Conservation (phyloP, 495 filamentous ascomycete genomes). For the Penicillium angulare region DNA sequence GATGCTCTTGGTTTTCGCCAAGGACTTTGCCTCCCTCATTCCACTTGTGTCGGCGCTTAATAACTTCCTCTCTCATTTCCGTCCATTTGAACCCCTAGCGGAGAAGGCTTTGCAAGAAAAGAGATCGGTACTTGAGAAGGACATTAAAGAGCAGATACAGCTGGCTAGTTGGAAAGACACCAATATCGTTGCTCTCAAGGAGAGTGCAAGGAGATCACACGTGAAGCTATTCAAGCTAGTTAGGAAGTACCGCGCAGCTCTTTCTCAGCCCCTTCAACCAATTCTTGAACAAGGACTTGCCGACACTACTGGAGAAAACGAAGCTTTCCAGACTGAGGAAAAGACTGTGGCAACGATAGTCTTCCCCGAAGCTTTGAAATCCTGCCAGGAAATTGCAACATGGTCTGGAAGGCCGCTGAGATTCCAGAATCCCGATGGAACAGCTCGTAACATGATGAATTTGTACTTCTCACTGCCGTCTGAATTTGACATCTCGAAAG, state of each 20-base stretch:
- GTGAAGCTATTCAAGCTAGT: conserved; percentile 89
- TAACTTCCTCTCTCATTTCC: conserved; percentile 75
- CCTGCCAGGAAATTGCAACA: conserved; percentile 49
- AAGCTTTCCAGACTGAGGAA: conserved; percentile 13
- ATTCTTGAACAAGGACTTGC: conserved; percentile 67
- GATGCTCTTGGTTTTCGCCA: conserved; percentile 45
- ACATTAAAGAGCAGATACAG: conserved; percentile 82
- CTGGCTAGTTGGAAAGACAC: conserved; percentile 96
- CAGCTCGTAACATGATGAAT: conserved; percentile 61
- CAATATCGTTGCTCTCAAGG: conserved; percentile 81
- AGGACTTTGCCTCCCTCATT: conserved; percentile 53
- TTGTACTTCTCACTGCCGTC: conserved; percentile 51
- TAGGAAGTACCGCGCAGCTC: conserved; percentile 74
- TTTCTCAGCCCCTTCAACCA: conserved; percentile 66
- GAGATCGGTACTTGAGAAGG: conserved; percentile 69
- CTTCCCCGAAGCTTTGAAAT: conserved; percentile 43
- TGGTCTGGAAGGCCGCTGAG: conserved; percentile 65
- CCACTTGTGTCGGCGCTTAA: conserved; percentile 57
- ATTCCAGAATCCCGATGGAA: conserved; percentile 65
- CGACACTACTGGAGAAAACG: conserved; percentile 37
- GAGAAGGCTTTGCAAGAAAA: conserved; percentile 60
- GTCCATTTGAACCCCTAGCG: conserved; percentile 63
- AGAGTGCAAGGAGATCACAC: conserved; percentile 87
- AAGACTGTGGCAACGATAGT: conserved; percentile 16
- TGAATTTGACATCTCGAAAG: conserved; percentile 54